A percentile compares a stretch with the other conserved stretches of the same genome.
Evolutionary conservation across 345 rosid species (phyloP).

Genomic region (Punica granatum): DNA sequence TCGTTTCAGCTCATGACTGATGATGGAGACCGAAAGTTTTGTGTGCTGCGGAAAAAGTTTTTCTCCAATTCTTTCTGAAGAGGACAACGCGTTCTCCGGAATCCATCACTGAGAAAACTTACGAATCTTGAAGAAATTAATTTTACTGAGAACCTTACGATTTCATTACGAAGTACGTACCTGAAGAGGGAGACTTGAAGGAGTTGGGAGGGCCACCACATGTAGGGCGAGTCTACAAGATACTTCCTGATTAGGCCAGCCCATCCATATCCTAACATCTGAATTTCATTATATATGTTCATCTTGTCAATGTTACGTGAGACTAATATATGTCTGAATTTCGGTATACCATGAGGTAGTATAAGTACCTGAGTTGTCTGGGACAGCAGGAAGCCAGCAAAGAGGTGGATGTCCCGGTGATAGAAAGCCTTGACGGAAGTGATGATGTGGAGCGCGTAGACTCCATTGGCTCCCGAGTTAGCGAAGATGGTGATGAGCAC

Average conservation of each 20-base stretch:
- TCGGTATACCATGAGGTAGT: not conserved
- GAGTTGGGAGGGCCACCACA: conserved; percentile 87
- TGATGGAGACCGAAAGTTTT: too few relatives aligned
- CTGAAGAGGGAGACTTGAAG: conserved; percentile 87
- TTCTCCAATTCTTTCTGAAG: not conserved
- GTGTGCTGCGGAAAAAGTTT: too few relatives aligned
- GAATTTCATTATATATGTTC: conserved; percentile 8
- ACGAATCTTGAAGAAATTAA: too few relatives aligned
- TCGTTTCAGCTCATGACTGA: too few relatives aligned
- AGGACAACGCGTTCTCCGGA: not conserved
- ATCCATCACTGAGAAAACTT: not conserved
- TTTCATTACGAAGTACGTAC: conserved; percentile 15
- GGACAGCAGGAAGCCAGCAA: conserved; percentile 20
- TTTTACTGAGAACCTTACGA: not conserved
- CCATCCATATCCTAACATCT: conserved; percentile 87
- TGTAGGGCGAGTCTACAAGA: conserved; percentile 71
- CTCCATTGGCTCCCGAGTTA: conserved; percentile 35
- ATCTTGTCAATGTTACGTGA: not conserved
- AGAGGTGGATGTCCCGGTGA: conserved; percentile 18
- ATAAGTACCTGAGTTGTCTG: conserved; percentile 34
- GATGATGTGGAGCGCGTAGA: conserved; percentile 33
- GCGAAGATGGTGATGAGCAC: conserved; percentile 55
- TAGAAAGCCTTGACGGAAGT: conserved; percentile 44
- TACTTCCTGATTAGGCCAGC: conserved; percentile 63
- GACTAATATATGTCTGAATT: not conserved